These are phyloP conservation scores for Sporothrix luriei DNA, from an alignment of 2,329 filamentous ascomycete species.

Conservation along the genomic window DNA sequence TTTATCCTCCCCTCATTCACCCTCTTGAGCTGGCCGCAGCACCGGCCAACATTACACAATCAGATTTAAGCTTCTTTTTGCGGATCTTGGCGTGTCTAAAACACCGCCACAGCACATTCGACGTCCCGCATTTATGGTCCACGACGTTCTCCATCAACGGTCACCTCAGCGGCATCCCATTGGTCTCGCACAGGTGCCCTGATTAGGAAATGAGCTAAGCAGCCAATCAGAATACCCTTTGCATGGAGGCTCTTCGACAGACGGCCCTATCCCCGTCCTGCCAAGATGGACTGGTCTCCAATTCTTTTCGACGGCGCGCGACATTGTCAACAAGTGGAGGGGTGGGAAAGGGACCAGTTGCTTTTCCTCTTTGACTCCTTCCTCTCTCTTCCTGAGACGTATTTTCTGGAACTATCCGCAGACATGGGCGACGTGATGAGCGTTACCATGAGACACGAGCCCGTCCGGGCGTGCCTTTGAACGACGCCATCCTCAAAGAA, in stretches of 20 bases:
- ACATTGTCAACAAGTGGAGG: constrained; percentile 8
- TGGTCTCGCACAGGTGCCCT: constrained; percentile 38
- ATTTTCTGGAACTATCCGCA: not conserved
- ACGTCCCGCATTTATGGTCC: constrained; percentile 8
- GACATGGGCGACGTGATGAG: not conserved
- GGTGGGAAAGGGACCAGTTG: not conserved
- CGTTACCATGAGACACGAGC: not conserved
- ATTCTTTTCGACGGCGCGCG: constrained; percentile 21
- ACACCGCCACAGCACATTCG: not conserved
- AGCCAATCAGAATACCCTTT: constrained; percentile 30
- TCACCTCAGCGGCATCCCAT: constrained; percentile 20
- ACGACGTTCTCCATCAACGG: not conserved
- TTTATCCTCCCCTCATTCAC: not conserved
- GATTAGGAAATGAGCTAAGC: constrained; percentile 32
- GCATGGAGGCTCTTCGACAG: constrained; percentile 18
- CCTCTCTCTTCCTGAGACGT: not conserved
- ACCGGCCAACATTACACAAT: not conserved
- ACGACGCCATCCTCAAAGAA: constrained; percentile 6
- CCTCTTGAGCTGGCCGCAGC: not conserved
- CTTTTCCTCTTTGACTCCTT: not conserved
- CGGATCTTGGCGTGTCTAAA: constrained; percentile 19
- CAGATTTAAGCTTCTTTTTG: constrained; percentile 24
- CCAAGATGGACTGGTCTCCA: constrained; percentile 13
- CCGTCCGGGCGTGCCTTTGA: not conserved
- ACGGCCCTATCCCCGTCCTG: constrained; percentile 14